Conservation (phyloP, 2,329 filamentous ascomycete genomes). For the Colletotrichum tamarilloi region DNA sequence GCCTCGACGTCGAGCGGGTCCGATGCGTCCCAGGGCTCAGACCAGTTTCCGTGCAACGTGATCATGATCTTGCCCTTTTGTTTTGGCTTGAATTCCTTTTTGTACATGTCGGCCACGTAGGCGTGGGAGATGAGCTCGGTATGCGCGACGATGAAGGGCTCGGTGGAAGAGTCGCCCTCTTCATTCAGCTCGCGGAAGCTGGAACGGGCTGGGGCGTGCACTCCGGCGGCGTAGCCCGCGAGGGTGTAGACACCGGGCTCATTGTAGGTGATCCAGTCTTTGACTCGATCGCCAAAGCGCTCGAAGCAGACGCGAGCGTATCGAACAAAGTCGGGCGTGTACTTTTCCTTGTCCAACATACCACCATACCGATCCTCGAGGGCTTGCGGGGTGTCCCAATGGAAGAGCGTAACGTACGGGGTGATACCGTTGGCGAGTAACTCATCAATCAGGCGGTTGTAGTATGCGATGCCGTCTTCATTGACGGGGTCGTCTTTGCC, state of each 20-base stretch:
- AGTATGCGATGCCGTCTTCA: constrained; percentile 68
- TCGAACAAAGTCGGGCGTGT: constrained; percentile 68
- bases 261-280: constrained; percentile 64
- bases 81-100: constrained; percentile 48
- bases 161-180: constrained; percentile 46
- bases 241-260: constrained; percentile 48
- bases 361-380: constrained; percentile 71
- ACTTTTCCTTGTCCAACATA: constrained; percentile 70
- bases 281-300: constrained; percentile 66
- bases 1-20: constrained; percentile 49
- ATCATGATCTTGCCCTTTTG: constrained; percentile 53
- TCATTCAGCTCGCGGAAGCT: constrained; percentile 44
- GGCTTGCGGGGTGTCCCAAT: constrained; percentile 72
- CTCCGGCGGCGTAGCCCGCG: constrained; percentile 48
- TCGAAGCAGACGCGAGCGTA: constrained; percentile 70
- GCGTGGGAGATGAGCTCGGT: constrained; percentile 53
- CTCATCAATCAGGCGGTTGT: constrained; percentile 70
- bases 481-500: constrained; percentile 72
- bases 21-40: constrained; percentile 50
- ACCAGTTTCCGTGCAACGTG: constrained; percentile 55
- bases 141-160: constrained; percentile 52
- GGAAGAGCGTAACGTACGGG: constrained; percentile 71
- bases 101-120: constrained; percentile 50
- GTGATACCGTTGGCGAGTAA: constrained; percentile 66
- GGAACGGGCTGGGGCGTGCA: constrained; percentile 45